Base-by-base conservation (phyloP, 306 rosid genomes). In the Fragaria nilgerrensis region DNA sequence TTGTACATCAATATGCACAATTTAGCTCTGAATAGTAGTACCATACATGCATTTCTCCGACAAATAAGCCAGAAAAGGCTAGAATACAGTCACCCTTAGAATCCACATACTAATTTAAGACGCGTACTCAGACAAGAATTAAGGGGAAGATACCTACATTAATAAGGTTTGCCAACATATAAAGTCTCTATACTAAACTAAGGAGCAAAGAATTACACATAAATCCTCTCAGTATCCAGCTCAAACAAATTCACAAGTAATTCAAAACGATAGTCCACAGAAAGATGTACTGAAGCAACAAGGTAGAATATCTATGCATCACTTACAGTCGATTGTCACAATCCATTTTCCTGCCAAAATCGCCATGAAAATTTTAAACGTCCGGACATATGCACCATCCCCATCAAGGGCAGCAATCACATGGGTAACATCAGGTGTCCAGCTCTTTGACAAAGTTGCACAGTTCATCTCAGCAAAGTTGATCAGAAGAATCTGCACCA, bases 271-370 rank as follows among this genome's bases (percentile, higher is more conserved):
- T 17, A 32, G n/a, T 34, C 70, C 25, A 34, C 25, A 34, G 17
- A 36, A 34, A 64, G 19, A 17, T 62, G 9, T 27, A 62, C 15
- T 14, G 68, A 5, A 62, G 58, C 56, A 61, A 67, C 55, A 9
- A 65, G 20, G 20, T 2, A 39, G 25, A 68, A 61, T 48, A 52
- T 45, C 37, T 23, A 55, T 48, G 7, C 72, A 69, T 65, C 80
- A 76, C 97, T 83, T 86, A 95, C 99, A 95, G 61, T 86, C 97
- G 69, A 92, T 74, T 73, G 86, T 92, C 77, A 95, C 89, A 81
- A 95, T 65, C 99, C 99, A 95, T 75, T 78, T 84, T 59, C 97
- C 99, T 73, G 87, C 82, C 75, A 92, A 78, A 85, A 92, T 88
- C 69, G 89, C 99, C 97, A 87, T 88, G 52, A 91, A 89, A 59